Evolutionary conservation across 805 yeast species (phyloP).

Genomic region (Metschnikowia kofuensis): DNA sequence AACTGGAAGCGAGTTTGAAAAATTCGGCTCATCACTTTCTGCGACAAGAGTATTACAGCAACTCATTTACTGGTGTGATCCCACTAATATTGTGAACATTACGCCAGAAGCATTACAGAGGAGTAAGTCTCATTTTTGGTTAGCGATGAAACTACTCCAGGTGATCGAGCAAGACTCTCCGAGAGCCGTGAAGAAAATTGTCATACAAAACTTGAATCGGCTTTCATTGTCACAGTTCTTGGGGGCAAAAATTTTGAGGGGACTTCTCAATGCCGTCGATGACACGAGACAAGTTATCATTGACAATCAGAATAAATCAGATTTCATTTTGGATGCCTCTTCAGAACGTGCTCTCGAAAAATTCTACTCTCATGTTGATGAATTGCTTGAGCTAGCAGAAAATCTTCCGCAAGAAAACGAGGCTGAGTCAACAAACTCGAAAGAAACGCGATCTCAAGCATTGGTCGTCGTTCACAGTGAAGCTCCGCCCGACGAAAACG

Average conservation of each 20-base stretch:
- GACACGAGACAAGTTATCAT: conserved; percentile 30
- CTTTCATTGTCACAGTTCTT: conserved; percentile 33
- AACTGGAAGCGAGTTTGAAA: conserved; percentile 31
- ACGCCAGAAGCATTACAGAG: conserved; percentile 37
- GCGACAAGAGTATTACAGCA: conserved; percentile 65
- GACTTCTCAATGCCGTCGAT: conserved; percentile 31
- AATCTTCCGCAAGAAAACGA: conserved; percentile 3
- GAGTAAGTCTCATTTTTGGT: conserved; percentile 54
- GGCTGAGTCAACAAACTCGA: not conserved
- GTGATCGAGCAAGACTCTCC: conserved; percentile 50
- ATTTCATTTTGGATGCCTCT: conserved; percentile 31
- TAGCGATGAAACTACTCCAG: conserved; percentile 53
- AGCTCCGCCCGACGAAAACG: not conserved
- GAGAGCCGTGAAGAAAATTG: conserved; percentile 50
- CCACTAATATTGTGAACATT: conserved; percentile 56
- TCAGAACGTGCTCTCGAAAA: conserved; percentile 31
- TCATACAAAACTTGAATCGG: conserved; percentile 50
- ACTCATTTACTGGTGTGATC: conserved; percentile 82
- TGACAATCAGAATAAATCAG: conserved; percentile 21
- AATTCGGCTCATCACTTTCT: conserved; percentile 28
- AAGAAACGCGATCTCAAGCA: not conserved
- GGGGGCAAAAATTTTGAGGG: conserved; percentile 29
- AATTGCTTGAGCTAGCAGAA: conserved; percentile 23
- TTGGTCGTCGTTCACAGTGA: conserved; percentile 2
- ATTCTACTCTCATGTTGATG: conserved; percentile 27